Evolutionary conservation across 1,284 basidiomycete species (phyloP).

Genomic region (Hypsizygus ulmarius): DNA sequence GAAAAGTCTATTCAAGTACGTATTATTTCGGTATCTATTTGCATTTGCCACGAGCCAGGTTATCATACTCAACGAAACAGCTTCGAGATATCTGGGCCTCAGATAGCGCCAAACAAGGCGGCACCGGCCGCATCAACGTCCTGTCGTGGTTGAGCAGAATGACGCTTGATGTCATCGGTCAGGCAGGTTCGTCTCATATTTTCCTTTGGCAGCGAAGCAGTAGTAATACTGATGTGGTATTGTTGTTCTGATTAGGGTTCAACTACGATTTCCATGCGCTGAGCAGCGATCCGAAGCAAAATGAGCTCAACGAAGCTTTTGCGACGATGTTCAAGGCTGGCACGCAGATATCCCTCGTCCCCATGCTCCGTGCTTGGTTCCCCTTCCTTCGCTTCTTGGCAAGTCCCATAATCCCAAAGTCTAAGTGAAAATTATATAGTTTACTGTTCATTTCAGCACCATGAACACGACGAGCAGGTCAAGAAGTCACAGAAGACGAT

Average conservation of each 20-base stretch:
- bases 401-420: conserved; percentile 19
- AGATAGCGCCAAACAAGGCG: conserved; percentile 30
- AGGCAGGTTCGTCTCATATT: conserved; percentile 44
- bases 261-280: conserved; percentile 64
- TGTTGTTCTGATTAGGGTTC: conserved; percentile 45
- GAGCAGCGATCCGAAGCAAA: conserved; percentile 30
- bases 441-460: conserved; percentile 20
- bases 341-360: conserved; percentile 25
- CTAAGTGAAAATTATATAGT: background rate
- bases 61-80: conserved; percentile 25
- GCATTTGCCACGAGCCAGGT: background rate
- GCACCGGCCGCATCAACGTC: conserved; percentile 41
- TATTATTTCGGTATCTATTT: background rate
- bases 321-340: conserved; percentile 36
- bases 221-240: background rate
- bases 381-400: conserved; percentile 45
- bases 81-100: conserved; percentile 44
- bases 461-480: conserved; percentile 27
- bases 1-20: conserved; percentile 48
- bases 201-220: background rate
- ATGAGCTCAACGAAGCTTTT: conserved; percentile 51
- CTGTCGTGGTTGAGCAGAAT: conserved; percentile 53
- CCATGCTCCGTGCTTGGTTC: conserved; percentile 34
- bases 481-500: conserved; percentile 30
- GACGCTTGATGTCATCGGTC: conserved; percentile 69